Percentiles rank a stretch among this genome's conserved stretches.
Conservation (phyloP, 768 basidiomycete species). For the Russula compacta region DNA sequence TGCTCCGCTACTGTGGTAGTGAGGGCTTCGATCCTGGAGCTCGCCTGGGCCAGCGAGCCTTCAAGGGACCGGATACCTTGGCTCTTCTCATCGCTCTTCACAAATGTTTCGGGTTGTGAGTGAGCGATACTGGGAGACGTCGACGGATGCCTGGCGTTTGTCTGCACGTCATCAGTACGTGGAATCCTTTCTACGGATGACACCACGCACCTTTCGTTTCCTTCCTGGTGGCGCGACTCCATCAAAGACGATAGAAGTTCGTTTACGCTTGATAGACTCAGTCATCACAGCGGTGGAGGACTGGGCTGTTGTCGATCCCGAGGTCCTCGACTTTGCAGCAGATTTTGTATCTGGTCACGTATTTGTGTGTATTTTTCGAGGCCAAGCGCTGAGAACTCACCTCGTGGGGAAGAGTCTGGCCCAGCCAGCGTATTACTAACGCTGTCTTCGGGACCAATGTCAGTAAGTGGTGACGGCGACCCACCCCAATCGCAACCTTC, state of each 20-base stretch:
- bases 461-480: background rate
- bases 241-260: background rate
- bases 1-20: background rate
- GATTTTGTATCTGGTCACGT: background rate
- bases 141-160: background rate
- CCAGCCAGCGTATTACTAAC: slow-evolving; percentile 7
- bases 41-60: background rate
- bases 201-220: slow-evolving; percentile 6
- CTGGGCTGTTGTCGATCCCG: background rate
- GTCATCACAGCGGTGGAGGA: background rate
- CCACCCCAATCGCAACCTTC: background rate
- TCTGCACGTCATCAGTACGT: background rate
- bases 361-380: background rate
- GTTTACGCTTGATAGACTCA: slow-evolving; percentile 6
- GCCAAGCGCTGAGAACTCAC: background rate
- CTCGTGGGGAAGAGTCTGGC: slow-evolving; percentile 2
- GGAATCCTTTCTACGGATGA: background rate
- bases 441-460: slow-evolving; percentile 6
- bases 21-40: background rate
- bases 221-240: slow-evolving; percentile 6
- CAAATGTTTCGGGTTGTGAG: background rate
- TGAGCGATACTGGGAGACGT: background rate
- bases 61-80: background rate
- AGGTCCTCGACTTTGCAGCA: background rate
- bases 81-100: background rate